Percentiles rank a stretch among this genome's conserved stretches.
phyloP scores from a whole-genome alignment of 345 rosid species.

The Aquilaria malaccensis region DNA sequence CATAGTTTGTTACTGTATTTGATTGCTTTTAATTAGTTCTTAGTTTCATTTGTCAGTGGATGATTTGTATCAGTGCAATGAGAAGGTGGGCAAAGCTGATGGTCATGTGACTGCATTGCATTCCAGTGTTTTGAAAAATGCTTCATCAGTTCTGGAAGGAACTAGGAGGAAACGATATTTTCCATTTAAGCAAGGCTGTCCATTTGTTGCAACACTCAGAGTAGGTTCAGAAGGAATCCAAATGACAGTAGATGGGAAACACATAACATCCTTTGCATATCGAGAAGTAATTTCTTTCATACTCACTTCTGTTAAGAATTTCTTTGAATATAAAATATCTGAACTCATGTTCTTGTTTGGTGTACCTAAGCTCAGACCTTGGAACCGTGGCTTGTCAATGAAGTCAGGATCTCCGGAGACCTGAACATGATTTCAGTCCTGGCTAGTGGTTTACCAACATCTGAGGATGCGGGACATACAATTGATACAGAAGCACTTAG shows the following conservation, averaged over 20 bases:
- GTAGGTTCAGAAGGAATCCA: constrained; percentile 92
- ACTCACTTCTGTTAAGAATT: constrained; percentile 7
- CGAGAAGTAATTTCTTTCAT: constrained; percentile 62
- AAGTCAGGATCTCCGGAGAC: constrained; percentile 81
- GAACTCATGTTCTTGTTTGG: constrained; percentile 14
- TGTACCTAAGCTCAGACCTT: constrained; percentile 49
- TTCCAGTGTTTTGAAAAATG: constrained; percentile 28
- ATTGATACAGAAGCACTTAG: constrained; percentile 60
- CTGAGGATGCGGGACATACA: constrained; percentile 78
- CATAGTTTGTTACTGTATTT: background rate
- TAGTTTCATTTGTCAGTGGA: constrained; percentile 44
- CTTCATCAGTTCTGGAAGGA: constrained; percentile 28
- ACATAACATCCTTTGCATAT: constrained; percentile 86
- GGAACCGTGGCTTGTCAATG: constrained; percentile 96
- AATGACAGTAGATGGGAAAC: constrained; percentile 96
- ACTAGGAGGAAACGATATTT: constrained; percentile 49
- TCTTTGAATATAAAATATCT: background rate
- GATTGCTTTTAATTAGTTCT: background rate
- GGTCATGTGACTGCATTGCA: constrained; percentile 23
- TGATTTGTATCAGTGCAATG: constrained; percentile 83
- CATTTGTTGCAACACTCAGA: constrained; percentile 85
- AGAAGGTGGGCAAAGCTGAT: constrained; percentile 69
- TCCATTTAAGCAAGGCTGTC: constrained; percentile 81
- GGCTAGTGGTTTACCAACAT: constrained; percentile 88
- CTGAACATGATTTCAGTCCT: constrained; percentile 59